phyloP scores from a whole-genome alignment of 1,284 basidiomycete genomes.

The Somion occarium region DNA sequence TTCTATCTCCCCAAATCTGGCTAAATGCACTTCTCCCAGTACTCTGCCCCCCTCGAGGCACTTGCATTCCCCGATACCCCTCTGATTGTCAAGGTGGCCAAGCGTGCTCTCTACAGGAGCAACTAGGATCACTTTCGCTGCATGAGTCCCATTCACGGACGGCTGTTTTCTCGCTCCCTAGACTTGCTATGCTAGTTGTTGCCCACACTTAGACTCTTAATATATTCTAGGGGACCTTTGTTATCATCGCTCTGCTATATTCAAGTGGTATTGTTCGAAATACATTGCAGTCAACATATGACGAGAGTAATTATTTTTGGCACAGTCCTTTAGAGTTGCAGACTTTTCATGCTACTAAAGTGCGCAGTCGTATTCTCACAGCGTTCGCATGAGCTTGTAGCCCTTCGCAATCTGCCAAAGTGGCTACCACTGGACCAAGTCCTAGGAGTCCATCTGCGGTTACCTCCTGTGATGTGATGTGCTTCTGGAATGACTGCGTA shows the following conservation, averaged over 20 bases:
- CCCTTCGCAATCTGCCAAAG: constrained; percentile 93
- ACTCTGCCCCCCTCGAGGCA: constrained; percentile 83
- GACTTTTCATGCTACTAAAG: constrained; percentile 14
- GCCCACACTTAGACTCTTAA: constrained; percentile 20
- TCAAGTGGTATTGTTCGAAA: neutral
- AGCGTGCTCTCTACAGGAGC: constrained; percentile 85
- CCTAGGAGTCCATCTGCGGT: constrained; percentile 72
- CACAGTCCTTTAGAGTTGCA: neutral
- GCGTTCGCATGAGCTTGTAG: constrained; percentile 93
- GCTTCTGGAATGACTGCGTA: constrained; percentile 96
- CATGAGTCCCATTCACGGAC: neutral
- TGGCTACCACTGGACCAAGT: constrained; percentile 88
- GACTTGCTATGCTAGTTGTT: neutral
- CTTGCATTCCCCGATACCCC: constrained; percentile 90
- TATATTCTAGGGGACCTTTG: constrained; percentile 19
- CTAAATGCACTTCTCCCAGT: constrained; percentile 42
- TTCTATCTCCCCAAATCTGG: neutral
- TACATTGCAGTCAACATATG: neutral
- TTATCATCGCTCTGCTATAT: constrained; percentile 22
- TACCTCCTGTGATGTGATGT: constrained; percentile 95
- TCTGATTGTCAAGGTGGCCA: constrained; percentile 86
- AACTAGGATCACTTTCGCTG: constrained; percentile 41
- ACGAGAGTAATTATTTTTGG: neutral
- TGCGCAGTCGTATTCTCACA: constrained; percentile 63
- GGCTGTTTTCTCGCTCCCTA: neutral